These are phyloP conservation scores for Cyanodermella asteris DNA, from an alignment of 2,329 filamentous ascomycete genomes.

Conservation along the genomic window DNA sequence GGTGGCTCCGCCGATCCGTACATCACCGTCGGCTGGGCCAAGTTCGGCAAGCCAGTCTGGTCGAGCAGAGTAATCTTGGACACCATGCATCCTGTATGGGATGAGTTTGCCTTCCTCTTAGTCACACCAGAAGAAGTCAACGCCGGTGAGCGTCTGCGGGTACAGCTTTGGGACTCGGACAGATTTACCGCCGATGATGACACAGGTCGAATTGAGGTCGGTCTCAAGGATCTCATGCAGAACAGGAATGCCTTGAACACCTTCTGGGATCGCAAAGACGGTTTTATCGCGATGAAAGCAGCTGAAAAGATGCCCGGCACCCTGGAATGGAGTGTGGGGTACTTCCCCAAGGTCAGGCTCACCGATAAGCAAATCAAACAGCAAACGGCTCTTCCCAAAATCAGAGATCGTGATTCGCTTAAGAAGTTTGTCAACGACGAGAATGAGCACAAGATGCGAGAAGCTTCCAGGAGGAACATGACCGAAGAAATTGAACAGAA, in stretches of 20 bases:
- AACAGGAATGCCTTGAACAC: conserved; percentile 34
- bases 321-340: conserved; percentile 48
- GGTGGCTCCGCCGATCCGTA: conserved; percentile 46
- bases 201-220: conserved; percentile 48
- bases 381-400: conserved; percentile 36
- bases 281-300: conserved; percentile 41
- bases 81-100: conserved; percentile 48
- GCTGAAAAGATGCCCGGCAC: conserved; percentile 48
- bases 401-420: conserved; percentile 36
- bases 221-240: conserved; percentile 42
- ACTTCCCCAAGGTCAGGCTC: conserved; percentile 45
- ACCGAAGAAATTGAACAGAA: conserved; percentile 44
- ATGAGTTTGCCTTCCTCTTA: conserved; percentile 47
- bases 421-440: conserved; percentile 31
- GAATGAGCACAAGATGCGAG: conserved; percentile 41
- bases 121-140: conserved; percentile 52
- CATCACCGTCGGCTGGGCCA: conserved; percentile 53
- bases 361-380: conserved; percentile 37
- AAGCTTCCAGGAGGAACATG: conserved; percentile 36
- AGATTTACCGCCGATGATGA: conserved; percentile 48
- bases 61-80: conserved; percentile 42
- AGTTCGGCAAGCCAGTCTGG: conserved; percentile 48
- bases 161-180: conserved; percentile 60
- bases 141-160: conserved; percentile 43
- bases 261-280: conserved; percentile 41